A percentile compares a stretch with the other conserved stretches of the same genome.
Evolutionary conservation across 2,329 filamentous ascomycete genomes (phyloP).

Genomic region (Colletotrichum scovillei): DNA sequence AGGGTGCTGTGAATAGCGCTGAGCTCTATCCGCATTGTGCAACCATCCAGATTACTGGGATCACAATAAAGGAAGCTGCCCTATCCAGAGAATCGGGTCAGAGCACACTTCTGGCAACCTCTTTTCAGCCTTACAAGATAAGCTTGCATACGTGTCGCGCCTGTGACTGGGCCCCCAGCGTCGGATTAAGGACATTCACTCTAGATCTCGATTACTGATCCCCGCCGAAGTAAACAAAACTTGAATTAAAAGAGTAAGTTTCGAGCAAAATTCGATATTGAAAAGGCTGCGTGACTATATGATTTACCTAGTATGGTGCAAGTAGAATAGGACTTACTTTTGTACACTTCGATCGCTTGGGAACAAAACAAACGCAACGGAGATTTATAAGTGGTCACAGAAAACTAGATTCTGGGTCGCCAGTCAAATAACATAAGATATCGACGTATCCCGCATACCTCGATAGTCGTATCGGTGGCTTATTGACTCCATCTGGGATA

Average conservation of each 20-base stretch:
- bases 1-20: neutral
- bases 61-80: neutral
- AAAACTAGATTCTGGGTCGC: no score
- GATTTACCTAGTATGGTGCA: no score
- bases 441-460: no score
- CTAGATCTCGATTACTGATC: neutral
- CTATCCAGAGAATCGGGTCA: neutral
- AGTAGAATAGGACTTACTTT: no score
- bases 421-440: no score
- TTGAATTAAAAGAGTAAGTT: no score
- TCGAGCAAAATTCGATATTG: no score
- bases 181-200: neutral
- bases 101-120: neutral
- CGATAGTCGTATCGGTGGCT: no score
- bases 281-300: no score
- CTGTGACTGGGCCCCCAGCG: neutral
- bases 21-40: neutral
- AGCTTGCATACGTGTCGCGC: neutral
- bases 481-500: no score
- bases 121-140: neutral
- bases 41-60: neutral
- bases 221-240: neutral
- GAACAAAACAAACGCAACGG: no score
- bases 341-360: no score
- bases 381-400: accelerated